Evolutionary conservation across 2,329 filamentous ascomycete species (phyloP), one percentile per base, ranked within the genome.

Genomic region (Monosporascus sp.): DNA sequence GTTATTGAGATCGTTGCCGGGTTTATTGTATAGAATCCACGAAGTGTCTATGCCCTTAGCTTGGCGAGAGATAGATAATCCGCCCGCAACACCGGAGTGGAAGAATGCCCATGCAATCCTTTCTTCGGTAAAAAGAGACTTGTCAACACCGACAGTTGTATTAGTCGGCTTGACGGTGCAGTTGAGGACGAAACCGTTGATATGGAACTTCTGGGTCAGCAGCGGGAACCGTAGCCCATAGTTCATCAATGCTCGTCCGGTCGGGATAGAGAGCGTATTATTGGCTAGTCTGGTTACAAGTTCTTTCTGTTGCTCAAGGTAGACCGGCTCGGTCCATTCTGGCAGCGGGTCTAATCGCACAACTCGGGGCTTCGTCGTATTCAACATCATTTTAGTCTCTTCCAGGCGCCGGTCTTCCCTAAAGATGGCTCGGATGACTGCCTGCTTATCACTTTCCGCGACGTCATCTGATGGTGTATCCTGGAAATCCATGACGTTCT

Each of bases 51-150:
- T 97, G 4, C 93, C 93, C 64, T 90, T 90, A 3, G 92, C 93
- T 52, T 90, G 82, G 14, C 86, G 87, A 6, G 94, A 96, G 49
- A 99, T 96, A 53, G 91, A 89, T 25, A 99, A 74, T 3, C 94
- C 94, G 24, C 89, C 90, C n/a, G 93, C 88, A 31, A 95, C 93
- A 6, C 94, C 94, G 54, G 95, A 90, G 68, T 99, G 94, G 71
- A 99, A 99, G 71, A 97, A 99, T 0, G 93, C 92, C 94, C 94
- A 99, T 65, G 90, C 93, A 41, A 96, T 90, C 70, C 96, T 97
- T 63, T 99, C 94, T 71, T 99, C 94, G 0, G 89, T 93, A 64
- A 96, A 96, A 2, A 87, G 77, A 6, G 81, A 79, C 63, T 93
- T 90, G 65, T 99, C 94, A 6, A 94, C 91, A n/a, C 90, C 92